phyloP scores from a whole-genome alignment of 2,329 filamentous ascomycete species.

The Aulographum hederae region DNA sequence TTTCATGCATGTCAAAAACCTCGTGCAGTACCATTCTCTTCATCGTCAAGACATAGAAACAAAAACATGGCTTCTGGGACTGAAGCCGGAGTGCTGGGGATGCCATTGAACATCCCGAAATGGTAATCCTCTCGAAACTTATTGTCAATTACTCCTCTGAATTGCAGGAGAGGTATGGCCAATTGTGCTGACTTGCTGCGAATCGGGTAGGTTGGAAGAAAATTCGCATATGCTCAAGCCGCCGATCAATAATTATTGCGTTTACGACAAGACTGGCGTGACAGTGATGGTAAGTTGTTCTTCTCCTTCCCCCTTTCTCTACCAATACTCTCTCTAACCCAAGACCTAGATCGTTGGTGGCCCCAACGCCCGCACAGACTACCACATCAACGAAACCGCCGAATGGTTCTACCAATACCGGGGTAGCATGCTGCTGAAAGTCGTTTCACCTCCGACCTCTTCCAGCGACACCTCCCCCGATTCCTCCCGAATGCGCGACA shows the following conservation, averaged over 20 bases:
- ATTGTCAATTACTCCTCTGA: too few species aligned
- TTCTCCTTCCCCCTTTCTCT: slow-evolving; percentile 6
- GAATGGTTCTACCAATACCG: slow-evolving; percentile 98
- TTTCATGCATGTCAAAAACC: too few species aligned
- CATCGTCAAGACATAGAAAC: too few species aligned
- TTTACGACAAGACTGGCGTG: slow-evolving; percentile 72
- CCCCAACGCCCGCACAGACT: slow-evolving; percentile 89
- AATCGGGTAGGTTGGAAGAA: slow-evolving; percentile 55
- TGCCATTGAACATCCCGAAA: too few species aligned
- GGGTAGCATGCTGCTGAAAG: slow-evolving; percentile 84
- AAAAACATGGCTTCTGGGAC: too few species aligned
- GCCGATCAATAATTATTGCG: slow-evolving; percentile 93
- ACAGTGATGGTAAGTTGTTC: slow-evolving; percentile 51
- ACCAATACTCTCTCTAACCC: not conserved
- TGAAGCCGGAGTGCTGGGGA: too few species aligned
- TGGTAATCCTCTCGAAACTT: too few species aligned
- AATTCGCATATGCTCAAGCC: slow-evolving; percentile 87
- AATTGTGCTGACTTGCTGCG: not conserved
- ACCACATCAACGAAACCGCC: slow-evolving; percentile 91
- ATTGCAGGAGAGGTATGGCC: too few species aligned
- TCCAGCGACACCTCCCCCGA: too few species aligned
- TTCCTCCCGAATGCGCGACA: slow-evolving; percentile 51
- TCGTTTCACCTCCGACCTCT: too few species aligned
- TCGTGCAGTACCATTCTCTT: too few species aligned
- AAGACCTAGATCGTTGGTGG: slow-evolving; percentile 63